phyloP scores from a whole-genome alignment of 2,329 filamentous ascomycete species.

The Xylaria sp. region DNA sequence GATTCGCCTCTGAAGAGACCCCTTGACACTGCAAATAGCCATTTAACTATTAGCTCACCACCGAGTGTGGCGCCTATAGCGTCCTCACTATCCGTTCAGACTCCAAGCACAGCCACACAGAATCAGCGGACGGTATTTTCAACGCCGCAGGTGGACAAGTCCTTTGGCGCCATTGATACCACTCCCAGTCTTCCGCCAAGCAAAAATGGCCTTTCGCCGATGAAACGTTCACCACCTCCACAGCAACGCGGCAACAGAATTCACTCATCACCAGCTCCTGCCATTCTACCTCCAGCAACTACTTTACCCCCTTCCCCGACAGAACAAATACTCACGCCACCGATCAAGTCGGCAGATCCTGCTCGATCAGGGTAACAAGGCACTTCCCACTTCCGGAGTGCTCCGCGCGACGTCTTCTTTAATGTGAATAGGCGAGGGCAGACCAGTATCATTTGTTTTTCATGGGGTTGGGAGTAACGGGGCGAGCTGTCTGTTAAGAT shows the following conservation, averaged over 20 bases:
- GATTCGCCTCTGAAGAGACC: constrained; percentile 48
- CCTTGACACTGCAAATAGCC: constrained; percentile 41
- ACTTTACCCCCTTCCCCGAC: constrained; percentile 68
- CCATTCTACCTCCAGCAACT: constrained; percentile 67
- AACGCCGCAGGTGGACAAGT: constrained; percentile 52
- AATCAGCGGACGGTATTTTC: constrained; percentile 41
- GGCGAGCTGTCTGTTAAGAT: not conserved
- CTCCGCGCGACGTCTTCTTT: constrained; percentile 35
- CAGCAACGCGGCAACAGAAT: constrained; percentile 46
- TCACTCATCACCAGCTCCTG: constrained; percentile 49
- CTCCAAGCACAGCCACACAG: constrained; percentile 40
- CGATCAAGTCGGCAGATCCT: constrained; percentile 63
- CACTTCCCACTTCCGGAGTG: constrained; percentile 35
- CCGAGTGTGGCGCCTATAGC: constrained; percentile 44
- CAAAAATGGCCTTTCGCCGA: constrained; percentile 62
- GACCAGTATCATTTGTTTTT: not conserved
- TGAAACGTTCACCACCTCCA: constrained; percentile 61
- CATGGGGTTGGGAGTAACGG: not conserved
- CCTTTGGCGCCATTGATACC: constrained; percentile 44
- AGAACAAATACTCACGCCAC: constrained; percentile 69
- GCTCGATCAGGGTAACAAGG: constrained; percentile 45
- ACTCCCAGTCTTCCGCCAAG: constrained; percentile 57
- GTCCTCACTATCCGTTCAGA: constrained; percentile 40
- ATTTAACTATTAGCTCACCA: constrained; percentile 44
- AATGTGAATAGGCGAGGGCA: constrained; percentile 1